Percentiles rank a stretch among this genome's conserved stretches.
These are phyloP conservation scores for Aphanoascus verrucosus DNA, from an alignment of 2,329 filamentous ascomycete genomes.

Conservation along the genomic window DNA sequence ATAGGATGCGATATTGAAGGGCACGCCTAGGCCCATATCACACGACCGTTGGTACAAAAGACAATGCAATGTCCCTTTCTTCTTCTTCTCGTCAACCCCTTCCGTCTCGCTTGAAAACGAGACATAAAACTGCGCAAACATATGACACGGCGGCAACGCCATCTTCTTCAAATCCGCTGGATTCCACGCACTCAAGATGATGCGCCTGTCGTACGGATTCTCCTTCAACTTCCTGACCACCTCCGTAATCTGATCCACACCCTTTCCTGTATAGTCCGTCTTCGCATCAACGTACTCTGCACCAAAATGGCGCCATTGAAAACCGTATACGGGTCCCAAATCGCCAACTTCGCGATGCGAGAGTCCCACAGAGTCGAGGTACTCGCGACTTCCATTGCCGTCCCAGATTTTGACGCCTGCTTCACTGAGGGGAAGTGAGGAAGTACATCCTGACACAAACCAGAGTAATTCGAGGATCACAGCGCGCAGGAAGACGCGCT, in stretches of 20 bases:
- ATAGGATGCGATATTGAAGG: constrained; percentile 96
- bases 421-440: constrained; percentile 62
- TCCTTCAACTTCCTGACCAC: constrained; percentile 76
- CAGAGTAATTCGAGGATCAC: constrained; percentile 89
- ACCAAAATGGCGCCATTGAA: constrained; percentile 98
- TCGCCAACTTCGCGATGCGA: constrained; percentile 75
- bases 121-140: constrained; percentile 96
- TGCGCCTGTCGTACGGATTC: constrained; percentile 77
- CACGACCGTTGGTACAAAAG: constrained; percentile 88
- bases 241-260: constrained; percentile 85
- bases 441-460: constrained; percentile 82
- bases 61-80: constrained; percentile 66
- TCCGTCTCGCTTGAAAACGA: constrained; percentile 48
- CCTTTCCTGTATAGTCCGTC: constrained; percentile 75
- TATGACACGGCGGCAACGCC: constrained; percentile 89
- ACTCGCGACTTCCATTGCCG: constrained; percentile 84
- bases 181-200: constrained; percentile 92
- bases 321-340: constrained; percentile 90
- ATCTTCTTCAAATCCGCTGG: constrained; percentile 73
- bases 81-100: constrained; percentile 28
- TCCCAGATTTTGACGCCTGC: constrained; percentile 96
- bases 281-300: constrained; percentile 72
- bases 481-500: constrained; percentile 86
- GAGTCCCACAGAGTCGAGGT: constrained; percentile 76
- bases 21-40: constrained; percentile 94